Evolutionary conservation across 2,329 filamentous ascomycete genomes (phyloP).

Genomic region (Phialophora verrucosa): DNA sequence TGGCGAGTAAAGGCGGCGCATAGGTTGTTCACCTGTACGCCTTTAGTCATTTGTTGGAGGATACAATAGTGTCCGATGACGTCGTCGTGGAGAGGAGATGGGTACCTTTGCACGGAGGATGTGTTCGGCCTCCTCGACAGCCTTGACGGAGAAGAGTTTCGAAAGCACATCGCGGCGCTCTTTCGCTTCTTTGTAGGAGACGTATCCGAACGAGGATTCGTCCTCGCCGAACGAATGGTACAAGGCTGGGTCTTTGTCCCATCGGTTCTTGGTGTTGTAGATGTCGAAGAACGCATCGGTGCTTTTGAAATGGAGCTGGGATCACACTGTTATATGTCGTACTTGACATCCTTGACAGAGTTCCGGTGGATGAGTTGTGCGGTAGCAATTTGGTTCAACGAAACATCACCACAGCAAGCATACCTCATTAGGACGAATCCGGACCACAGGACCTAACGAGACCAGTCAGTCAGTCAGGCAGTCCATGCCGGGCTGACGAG

Average conservation of each 20-base stretch:
- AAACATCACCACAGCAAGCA: not conserved
- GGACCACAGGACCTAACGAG: not conserved
- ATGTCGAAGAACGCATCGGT: constrained; percentile 37
- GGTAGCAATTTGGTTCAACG: not conserved
- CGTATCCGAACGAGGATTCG: constrained; percentile 34
- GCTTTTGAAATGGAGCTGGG: constrained; percentile 36
- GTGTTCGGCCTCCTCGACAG: constrained; percentile 23
- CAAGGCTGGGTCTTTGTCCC: constrained; percentile 38
- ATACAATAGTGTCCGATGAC: too few relatives aligned
- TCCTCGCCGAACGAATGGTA: constrained; percentile 39
- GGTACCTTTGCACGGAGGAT: constrained; percentile 36
- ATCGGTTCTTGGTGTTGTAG: constrained; percentile 34
- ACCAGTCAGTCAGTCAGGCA: not conserved
- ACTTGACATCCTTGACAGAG: not conserved
- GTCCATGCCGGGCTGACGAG: not conserved
- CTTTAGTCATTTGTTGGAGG: not conserved
- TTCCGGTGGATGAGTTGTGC: not conserved
- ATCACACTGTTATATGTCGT: not conserved
- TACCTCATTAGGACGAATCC: not conserved
- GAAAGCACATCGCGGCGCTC: constrained; percentile 37
- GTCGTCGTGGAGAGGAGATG: constrained; percentile 24
- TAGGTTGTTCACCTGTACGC: constrained; percentile 37
- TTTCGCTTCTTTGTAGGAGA: constrained; percentile 37
- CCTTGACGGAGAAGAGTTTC: constrained; percentile 33
- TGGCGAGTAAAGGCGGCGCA: constrained; percentile 31